phyloP scores from a whole-genome alignment of 2,329 filamentous ascomycete genomes.

The Penicillium sp. region DNA sequence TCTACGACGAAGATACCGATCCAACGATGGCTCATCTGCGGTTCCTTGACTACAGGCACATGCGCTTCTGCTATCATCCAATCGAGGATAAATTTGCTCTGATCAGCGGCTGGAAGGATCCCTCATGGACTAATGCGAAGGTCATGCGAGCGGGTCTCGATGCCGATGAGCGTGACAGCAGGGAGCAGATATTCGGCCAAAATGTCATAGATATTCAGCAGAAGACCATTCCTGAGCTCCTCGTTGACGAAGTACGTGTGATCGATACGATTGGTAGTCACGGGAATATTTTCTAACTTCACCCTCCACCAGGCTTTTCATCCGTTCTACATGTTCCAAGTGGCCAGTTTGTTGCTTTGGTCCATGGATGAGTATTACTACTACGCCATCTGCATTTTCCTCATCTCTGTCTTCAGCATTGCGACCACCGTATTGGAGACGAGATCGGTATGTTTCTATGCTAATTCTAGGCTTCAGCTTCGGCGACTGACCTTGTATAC shows the following conservation, averaged over 20 bases:
- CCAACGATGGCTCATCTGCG: conserved; percentile 75
- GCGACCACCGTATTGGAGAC: conserved; percentile 88
- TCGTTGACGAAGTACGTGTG: conserved; percentile 77
- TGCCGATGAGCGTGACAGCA: conserved; percentile 80
- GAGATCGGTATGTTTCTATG: conserved; percentile 62
- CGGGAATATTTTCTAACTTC: conserved; percentile 20
- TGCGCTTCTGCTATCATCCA: conserved; percentile 90
- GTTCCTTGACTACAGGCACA: conserved; percentile 88
- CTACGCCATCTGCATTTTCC: conserved; percentile 91
- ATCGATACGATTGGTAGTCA: not conserved
- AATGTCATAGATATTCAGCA: conserved; percentile 94
- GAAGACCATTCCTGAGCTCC: conserved; percentile 78
- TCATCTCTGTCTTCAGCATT: conserved; percentile 93
- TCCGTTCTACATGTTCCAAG: conserved; percentile 97
- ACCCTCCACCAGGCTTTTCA: conserved; percentile 71
- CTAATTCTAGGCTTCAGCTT: conserved; percentile 2
- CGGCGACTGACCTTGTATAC: conserved; percentile 18
- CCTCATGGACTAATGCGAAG: conserved; percentile 78
- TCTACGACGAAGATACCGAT: conserved; percentile 70
- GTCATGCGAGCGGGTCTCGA: conserved; percentile 78
- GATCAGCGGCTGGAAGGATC: conserved; percentile 91
- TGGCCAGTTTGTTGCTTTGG: conserved; percentile 92
- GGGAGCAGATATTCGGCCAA: conserved; percentile 83
- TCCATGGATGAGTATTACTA: conserved; percentile 97
- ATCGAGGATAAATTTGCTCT: conserved; percentile 85